Conservation (phyloP, 1,284 basidiomycete species). For the Filobasidium uniguttulatum region DNA sequence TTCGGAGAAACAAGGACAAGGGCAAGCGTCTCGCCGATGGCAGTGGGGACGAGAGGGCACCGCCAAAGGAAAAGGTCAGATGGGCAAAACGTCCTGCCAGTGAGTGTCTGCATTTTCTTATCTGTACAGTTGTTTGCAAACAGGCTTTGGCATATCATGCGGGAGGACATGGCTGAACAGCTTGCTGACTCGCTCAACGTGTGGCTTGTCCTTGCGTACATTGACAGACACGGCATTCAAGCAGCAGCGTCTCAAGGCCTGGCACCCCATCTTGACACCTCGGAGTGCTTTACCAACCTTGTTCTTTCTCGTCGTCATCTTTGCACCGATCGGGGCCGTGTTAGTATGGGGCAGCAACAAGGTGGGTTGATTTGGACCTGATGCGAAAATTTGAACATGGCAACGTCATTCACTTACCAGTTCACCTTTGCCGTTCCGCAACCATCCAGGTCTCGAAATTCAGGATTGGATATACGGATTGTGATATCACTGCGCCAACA, state of each 20-base stretch:
- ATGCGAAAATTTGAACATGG: too few relatives aligned
- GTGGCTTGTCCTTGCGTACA: background rate
- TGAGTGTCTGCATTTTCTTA: background rate
- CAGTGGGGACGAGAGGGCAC: slow-evolving; percentile 3
- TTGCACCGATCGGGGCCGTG: slow-evolving; percentile 89
- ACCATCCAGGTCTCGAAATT: slow-evolving; percentile 75
- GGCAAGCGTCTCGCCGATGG: background rate
- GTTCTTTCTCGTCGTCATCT: slow-evolving; percentile 85
- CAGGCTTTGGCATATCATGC: too few relatives aligned
- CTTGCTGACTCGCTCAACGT: background rate
- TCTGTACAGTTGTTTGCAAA: too few relatives aligned
- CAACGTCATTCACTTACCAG: too few relatives aligned
- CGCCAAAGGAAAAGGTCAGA: background rate
- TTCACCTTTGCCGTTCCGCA: too few relatives aligned
- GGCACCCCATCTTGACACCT: slow-evolving; percentile 98
- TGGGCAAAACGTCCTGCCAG: background rate
- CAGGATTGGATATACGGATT: slow-evolving; percentile 88
- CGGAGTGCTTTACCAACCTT: slow-evolving; percentile 93
- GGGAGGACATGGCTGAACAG: too few relatives aligned
- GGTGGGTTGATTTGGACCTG: slow-evolving; percentile 36
- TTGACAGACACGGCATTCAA: slow-evolving; percentile 92
- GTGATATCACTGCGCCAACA: slow-evolving; percentile 51
- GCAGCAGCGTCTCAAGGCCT: slow-evolving; percentile 97
- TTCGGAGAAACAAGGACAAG: slow-evolving; percentile 2
- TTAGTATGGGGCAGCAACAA: slow-evolving; percentile 75